Evolutionary conservation across 495 filamentous ascomycete species (phyloP), one percentile per base, ranked within the genome.

Genomic region (Chaetomidium leptoderma): DNA sequence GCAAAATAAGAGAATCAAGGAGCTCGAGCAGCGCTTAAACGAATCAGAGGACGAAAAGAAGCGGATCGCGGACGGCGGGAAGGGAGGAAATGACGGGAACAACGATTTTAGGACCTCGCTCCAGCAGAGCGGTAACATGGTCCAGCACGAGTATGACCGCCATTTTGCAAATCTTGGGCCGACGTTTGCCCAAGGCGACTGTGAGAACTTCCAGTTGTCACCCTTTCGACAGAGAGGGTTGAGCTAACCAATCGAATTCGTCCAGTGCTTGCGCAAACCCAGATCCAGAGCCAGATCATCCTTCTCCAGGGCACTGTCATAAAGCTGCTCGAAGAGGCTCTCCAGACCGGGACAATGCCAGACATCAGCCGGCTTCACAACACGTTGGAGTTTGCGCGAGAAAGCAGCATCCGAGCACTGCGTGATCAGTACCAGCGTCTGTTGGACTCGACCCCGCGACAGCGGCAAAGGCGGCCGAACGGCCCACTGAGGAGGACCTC

Each of bases 221-320:
- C n/a, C n/a, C n/a, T n/a, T n/a, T n/a, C n/a, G n/a, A n/a, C n/a
- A n/a, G n/a, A n/a, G n/a, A n/a, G n/a, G n/a, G n/a, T n/a, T n/a
- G n/a, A n/a, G n/a, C n/a, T n/a, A 4, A 1, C 14, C 48, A 23
- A 17, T 2, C 29, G 9, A 17, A 24, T 43, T 43, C 13, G 7
- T 19, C 16, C n/a, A 72, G 67, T 70, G 30, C 55, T 71, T 39
- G 62, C 70, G 8, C 70, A 74, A 53, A 72, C 61, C 42, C 71
- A 74, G 26, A 61, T 72, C 32, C 71, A 74, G 39, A 48, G 57
- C 21, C 68, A 72, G 39, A 66, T 72, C 49, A 74, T 74, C 53
- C 63, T 67, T 23, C 68, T 72, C 29, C 63, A 72, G 52, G 27
- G 56, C 19, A 68, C 61, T 23, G 67, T 72, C 52, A 72, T 72